Conservation (phyloP, 495 filamentous ascomycete species). For the Xanthoparmelia taractica region DNA sequence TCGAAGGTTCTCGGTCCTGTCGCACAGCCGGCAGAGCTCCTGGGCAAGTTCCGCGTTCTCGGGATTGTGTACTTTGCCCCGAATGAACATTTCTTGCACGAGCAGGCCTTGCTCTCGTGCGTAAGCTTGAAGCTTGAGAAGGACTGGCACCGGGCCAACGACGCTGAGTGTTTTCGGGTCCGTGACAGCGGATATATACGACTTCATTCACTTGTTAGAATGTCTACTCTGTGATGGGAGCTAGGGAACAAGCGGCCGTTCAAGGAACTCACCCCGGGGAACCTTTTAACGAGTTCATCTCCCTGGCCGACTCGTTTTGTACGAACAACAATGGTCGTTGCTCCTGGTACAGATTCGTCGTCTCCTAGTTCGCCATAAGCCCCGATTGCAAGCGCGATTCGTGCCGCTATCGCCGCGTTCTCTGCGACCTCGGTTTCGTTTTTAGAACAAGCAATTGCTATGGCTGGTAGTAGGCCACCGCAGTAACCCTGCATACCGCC, state of each 20-base stretch:
- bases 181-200: constrained; percentile 31
- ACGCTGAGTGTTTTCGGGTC: constrained; percentile 31
- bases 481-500: constrained; percentile 31
- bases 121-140: constrained; percentile 12
- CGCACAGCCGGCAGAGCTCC: constrained; percentile 26
- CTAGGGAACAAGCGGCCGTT: neutral
- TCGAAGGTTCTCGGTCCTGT: constrained; percentile 13
- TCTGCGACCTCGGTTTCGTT: constrained; percentile 27
- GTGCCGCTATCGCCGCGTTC: constrained; percentile 24
- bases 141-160: constrained; percentile 21
- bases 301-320: constrained; percentile 29
- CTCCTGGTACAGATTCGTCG: constrained; percentile 20
- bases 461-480: constrained; percentile 25
- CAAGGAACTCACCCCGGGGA: constrained; percentile 24
- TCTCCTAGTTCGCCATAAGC: constrained; percentile 31
- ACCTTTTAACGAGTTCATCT: constrained; percentile 25
- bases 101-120: constrained; percentile 13
- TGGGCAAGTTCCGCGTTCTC: constrained; percentile 27
- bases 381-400: constrained; percentile 28
- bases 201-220: constrained; percentile 12
- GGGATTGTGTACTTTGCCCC: constrained; percentile 31
- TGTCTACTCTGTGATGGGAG: neutral
- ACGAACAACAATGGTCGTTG: constrained; percentile 27
- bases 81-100: constrained; percentile 17
- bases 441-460: constrained; percentile 28